Evolutionary conservation across 116 monocot species (phyloP), one percentile per base, ranked within the genome.

Genomic region (Trichopus zeylanicus): DNA sequence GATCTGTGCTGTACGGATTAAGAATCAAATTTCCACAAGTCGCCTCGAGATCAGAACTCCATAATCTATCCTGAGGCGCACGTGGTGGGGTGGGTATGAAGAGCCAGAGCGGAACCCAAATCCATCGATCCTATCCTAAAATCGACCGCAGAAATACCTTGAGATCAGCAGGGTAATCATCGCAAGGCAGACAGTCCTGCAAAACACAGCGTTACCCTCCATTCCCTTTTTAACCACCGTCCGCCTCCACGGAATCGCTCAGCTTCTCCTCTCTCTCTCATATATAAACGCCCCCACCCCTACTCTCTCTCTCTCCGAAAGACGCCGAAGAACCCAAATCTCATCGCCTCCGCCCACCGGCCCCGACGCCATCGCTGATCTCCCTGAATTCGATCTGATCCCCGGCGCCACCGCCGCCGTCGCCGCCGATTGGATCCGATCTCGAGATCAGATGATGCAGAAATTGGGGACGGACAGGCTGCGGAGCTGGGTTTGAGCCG

Each of bases 161-260:
- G 42, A 42, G 42, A 42, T 42, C 42, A 13, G 13, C 16, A 42
- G 3, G 3, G 12, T 42, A 16, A 13, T 3, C 12, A 42, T 42
- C 42, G 4, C 42, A n/a, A 15, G 42, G 0, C 42, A 42, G n/a
- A n/a, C n/a, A n/a, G n/a, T n/a, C 12, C 32, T 5, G 32, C 4
- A 8, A 33, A 8, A 33, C 6, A 33, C 6, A 33, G 32, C 32
- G 32, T 8, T 42, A 42, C 42, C 42, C 42, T 42, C 42, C 42
- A 42, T 42, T 42, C 18, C 42, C 42, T 42, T 42, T 42, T 42
- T 42, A 42, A 42, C 42, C 42, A 42, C n/a, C 32, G 32, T n/a
- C 42, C 42, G 18, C 39, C 12, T 42, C 12, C 42, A 9, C 42
- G 42, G n/a, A 16, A 42, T 42, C 42, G 42, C 42, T 42, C 42